phyloP scores from a whole-genome alignment of 164 flowering plant genomes.

The Cinnamomum micranthum region DNA sequence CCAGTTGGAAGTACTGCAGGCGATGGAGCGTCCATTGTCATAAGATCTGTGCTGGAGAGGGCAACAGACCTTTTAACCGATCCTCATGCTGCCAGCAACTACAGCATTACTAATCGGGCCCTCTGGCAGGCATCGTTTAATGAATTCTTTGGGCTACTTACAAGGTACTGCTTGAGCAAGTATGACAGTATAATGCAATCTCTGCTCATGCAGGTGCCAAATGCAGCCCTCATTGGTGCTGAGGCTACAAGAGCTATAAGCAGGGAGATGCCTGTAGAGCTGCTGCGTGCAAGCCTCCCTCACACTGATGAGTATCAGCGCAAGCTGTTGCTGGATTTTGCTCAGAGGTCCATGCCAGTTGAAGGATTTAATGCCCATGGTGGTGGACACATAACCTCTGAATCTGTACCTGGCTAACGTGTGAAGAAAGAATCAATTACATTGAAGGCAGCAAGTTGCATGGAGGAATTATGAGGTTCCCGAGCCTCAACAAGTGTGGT shows the following conservation, averaged over 20 bases:
- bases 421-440: not conserved
- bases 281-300: constrained; percentile 82
- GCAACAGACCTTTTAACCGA: constrained; percentile 71
- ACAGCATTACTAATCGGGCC: constrained; percentile 42
- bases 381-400: constrained; percentile 35
- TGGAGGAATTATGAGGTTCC: not conserved
- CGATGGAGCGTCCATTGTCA: constrained; percentile 74
- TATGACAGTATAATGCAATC: constrained; percentile 76
- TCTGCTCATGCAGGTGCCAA: constrained; percentile 35
- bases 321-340: constrained; percentile 64
- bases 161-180: constrained; percentile 74
- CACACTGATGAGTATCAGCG: constrained; percentile 81
- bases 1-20: constrained; percentile 87
- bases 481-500: not conserved
- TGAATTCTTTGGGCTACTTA: constrained; percentile 76
- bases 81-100: constrained; percentile 48
- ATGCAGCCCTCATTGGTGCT: constrained; percentile 32
- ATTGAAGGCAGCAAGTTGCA: not conserved
- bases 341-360: constrained; percentile 72
- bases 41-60: constrained; percentile 77
- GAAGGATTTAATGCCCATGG: constrained; percentile 33
- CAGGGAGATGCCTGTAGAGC: constrained; percentile 87
- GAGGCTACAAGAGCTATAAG: constrained; percentile 66
- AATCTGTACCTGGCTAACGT: constrained; percentile 36
- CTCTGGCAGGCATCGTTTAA: constrained; percentile 95